These are phyloP conservation scores for Globisporangium orthogonon DNA, from an alignment of 352 stramenopile genomes.

Conservation along the genomic window DNA sequence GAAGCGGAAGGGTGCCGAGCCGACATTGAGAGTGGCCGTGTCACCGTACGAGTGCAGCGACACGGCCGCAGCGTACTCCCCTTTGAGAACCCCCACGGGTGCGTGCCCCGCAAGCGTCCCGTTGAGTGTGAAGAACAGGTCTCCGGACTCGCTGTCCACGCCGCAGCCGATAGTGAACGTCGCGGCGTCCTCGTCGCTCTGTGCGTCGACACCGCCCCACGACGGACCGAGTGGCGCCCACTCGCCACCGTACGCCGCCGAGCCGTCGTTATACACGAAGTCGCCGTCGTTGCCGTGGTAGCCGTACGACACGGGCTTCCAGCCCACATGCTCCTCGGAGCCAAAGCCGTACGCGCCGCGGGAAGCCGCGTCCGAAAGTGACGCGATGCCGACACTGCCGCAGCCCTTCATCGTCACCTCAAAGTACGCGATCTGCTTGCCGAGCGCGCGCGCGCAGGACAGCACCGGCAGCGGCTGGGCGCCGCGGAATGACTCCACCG, in stretches of 20 bases:
- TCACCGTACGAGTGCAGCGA: constrained; percentile 78
- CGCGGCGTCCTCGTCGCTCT: constrained; percentile 18
- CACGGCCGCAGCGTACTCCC: constrained; percentile 65
- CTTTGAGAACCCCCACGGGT: constrained; percentile 33
- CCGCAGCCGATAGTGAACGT: constrained; percentile 66
- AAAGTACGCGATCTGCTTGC: constrained; percentile 62
- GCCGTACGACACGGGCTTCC: constrained; percentile 72
- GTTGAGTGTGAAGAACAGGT: constrained; percentile 82
- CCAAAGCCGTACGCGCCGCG: constrained; percentile 72
- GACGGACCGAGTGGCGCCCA: constrained; percentile 65
- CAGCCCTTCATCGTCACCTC: constrained; percentile 69
- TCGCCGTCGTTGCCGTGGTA: constrained; percentile 86
- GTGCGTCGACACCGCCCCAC: constrained; percentile 38
- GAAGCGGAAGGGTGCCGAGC: constrained; percentile 64
- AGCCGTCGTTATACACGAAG: constrained; percentile 79
- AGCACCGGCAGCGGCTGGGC: constrained; percentile 38
- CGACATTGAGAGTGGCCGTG: constrained; percentile 62
- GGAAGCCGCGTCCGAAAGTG: constrained; percentile 43
- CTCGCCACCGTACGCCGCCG: constrained; percentile 56
- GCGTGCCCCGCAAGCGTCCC: constrained; percentile 51
- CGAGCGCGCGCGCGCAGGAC: constrained; percentile 47
- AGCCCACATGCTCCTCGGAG: constrained; percentile 77
- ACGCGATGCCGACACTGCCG: constrained; percentile 73
- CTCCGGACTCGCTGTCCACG: constrained; percentile 38
- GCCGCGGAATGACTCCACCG: constrained; percentile 70